phyloP scores from a whole-genome alignment of 2,329 filamentous ascomycete species.

The Penicillium sclerotiorum region DNA sequence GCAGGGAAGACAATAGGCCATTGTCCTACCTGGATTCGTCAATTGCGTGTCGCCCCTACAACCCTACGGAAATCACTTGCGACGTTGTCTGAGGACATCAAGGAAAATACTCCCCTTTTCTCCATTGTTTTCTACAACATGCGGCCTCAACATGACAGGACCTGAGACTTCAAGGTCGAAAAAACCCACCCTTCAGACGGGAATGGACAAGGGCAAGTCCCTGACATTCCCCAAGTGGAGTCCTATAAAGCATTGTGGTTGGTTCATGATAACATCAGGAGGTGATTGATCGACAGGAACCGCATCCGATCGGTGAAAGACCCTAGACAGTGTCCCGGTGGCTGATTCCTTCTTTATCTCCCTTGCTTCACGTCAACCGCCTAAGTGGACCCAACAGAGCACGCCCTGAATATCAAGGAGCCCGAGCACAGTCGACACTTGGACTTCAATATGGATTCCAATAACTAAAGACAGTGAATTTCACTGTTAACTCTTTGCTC shows the following conservation, averaged over 20 bases:
- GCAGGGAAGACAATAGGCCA: background rate
- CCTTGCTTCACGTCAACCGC: conserved; percentile 21
- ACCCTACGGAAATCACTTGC: background rate
- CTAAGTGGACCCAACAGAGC: background rate
- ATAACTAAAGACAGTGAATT: too few species aligned
- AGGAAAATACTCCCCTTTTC: background rate
- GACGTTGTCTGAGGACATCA: background rate
- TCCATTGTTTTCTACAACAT: background rate
- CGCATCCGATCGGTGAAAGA: conserved; percentile 9
- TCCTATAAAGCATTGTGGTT: conserved; percentile 5
- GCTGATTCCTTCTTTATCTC: background rate
- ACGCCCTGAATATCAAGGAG: background rate
- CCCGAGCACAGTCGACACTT: too few species aligned
- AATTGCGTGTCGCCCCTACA: background rate
- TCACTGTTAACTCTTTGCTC: too few species aligned
- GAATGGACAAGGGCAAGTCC: conserved; percentile 19
- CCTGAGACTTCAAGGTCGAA: background rate
- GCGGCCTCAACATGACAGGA: background rate
- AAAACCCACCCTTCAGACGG: conserved; percentile 6
- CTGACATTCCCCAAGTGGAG: background rate
- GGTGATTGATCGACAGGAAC: conserved; percentile 21
- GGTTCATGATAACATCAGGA: conserved; percentile 6
- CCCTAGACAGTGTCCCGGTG: conserved; percentile 1
- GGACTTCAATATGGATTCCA: too few species aligned
- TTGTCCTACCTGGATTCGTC: conserved; percentile 4